Percentiles rank a stretch among this genome's conserved stretches.
Conservation (phyloP, 1,284 basidiomycete species). For the Xerocomus minutiporus region DNA sequence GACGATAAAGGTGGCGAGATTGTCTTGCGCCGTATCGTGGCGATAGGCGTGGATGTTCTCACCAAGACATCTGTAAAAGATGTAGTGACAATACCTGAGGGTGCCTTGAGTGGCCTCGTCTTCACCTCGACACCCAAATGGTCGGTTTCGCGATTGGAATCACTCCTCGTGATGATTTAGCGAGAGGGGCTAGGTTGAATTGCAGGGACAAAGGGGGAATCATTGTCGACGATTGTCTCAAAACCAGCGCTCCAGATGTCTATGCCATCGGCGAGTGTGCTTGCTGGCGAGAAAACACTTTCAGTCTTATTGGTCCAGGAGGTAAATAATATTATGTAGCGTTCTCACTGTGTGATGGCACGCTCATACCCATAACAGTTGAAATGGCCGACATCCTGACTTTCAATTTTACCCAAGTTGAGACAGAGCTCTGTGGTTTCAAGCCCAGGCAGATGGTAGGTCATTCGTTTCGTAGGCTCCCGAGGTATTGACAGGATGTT, state of each 20-base stretch:
- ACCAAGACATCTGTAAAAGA: constrained; percentile 47
- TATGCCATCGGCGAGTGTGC: constrained; percentile 79
- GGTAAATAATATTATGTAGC: constrained; percentile 22
- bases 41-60: constrained; percentile 61
- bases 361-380: constrained; percentile 29
- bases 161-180: constrained; percentile 66
- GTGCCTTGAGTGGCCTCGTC: constrained; percentile 46
- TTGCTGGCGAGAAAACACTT: constrained; percentile 62
- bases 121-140: constrained; percentile 47
- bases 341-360: not conserved
- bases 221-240: constrained; percentile 52
- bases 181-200: constrained; percentile 46
- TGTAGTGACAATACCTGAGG: constrained; percentile 36
- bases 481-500: constrained; percentile 17
- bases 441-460: constrained; percentile 47
- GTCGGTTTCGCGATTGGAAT: constrained; percentile 69
- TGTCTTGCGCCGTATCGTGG: constrained; percentile 62
- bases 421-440: constrained; percentile 42
- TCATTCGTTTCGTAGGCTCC: constrained; percentile 27
- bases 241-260: constrained; percentile 55
- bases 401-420: constrained; percentile 64
- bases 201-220: constrained; percentile 54
- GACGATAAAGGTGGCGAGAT: constrained; percentile 67
- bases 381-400: constrained; percentile 76
- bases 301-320: constrained; percentile 68